These are phyloP conservation scores for Cicer cuneatum DNA, from an alignment of 306 rosid genomes.

Conservation along the genomic window DNA sequence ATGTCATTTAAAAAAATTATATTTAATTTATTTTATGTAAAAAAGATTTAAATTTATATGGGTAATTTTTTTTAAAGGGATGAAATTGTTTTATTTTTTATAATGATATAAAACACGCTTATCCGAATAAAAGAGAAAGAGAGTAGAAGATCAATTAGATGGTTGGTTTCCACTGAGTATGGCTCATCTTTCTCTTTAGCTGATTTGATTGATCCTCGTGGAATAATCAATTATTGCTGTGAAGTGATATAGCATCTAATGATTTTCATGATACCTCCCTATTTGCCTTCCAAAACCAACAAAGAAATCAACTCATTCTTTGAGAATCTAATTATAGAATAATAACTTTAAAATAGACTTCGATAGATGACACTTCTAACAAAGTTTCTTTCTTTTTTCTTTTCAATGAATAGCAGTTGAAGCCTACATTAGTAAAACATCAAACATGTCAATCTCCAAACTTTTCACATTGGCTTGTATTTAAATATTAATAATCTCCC, in stretches of 20 bases:
- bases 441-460: background rate
- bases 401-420: background rate
- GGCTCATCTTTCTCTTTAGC: background rate
- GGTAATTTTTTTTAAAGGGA: no score
- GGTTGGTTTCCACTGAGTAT: background rate
- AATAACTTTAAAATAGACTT: constrained; percentile 17
- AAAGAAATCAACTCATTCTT: background rate
- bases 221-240: background rate
- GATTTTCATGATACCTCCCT: constrained; percentile 11
- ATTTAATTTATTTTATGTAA: no score
- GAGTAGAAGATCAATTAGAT: background rate
- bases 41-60: no score
- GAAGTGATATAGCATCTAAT: constrained; percentile 28
- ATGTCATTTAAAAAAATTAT: no score
- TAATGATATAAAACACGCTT: no score
- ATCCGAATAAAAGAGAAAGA: background rate
- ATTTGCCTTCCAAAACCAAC: constrained; percentile 19
- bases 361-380: background rate
- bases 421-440: background rate
- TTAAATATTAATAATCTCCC: background rate
- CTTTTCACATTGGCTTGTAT: background rate
- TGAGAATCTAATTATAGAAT: constrained; percentile 6
- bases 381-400: background rate
- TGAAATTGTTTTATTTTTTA: no score
- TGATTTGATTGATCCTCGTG: constrained; percentile 13